Conservation (phyloP, 331 rosid species). For the Malus hybrid region DNA sequence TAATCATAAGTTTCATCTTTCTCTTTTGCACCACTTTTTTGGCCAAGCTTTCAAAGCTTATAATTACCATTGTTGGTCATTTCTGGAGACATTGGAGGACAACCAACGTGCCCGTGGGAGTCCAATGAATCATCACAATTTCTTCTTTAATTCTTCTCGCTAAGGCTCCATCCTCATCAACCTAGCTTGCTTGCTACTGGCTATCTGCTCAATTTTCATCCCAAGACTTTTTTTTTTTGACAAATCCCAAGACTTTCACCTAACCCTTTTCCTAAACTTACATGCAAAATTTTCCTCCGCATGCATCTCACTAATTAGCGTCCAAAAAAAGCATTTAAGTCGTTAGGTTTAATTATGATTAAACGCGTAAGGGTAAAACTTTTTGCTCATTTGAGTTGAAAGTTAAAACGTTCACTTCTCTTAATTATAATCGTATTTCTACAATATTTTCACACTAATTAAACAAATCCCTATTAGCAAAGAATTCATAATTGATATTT, state of each 20-base stretch:
- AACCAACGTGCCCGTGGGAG: conserved; percentile 57
- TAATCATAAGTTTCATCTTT: conserved; percentile 46
- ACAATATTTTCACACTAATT: not conserved
- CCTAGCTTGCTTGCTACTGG: no score
- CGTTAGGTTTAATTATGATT: not conserved
- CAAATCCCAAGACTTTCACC: not conserved
- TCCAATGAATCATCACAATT: conserved; percentile 48
- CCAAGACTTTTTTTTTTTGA: not conserved
- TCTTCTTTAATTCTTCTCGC: not conserved
- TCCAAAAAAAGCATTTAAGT: not conserved
- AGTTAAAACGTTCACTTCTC: no score
- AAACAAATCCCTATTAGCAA: not conserved
- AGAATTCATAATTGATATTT: no score
- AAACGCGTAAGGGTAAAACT: not conserved
- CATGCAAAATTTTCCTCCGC: not conserved
- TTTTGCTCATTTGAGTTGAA: not conserved
- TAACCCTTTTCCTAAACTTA: not conserved
- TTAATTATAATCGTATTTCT: not conserved
- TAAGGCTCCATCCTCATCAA: not conserved
- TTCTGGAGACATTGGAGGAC: conserved; percentile 65
- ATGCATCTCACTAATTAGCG: not conserved
- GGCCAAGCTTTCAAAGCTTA: conserved; percentile 51
- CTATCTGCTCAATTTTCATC: no score
- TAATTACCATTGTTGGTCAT: conserved; percentile 49
- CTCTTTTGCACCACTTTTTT: conserved; percentile 24